phyloP scores from a whole-genome alignment of 129 eudicot genomes.

The Flaveria trinervia region DNA sequence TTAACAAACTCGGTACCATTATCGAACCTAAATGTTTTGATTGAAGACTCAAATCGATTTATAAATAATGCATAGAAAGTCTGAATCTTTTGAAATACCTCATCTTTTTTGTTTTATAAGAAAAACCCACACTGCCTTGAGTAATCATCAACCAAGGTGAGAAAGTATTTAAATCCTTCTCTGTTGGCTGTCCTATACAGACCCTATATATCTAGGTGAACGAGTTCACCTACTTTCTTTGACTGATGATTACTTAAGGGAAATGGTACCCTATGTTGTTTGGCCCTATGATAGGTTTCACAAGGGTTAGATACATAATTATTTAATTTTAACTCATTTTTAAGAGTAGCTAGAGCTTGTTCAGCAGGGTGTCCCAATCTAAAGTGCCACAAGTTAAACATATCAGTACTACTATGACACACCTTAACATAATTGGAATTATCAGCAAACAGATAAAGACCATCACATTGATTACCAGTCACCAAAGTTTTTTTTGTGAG shows the following conservation, averaged over 20 bases:
- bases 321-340: no score
- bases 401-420: no score
- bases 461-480: no score
- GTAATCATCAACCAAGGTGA: not conserved
- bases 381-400: no score
- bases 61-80: no score
- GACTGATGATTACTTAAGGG: not conserved
- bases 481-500: no score
- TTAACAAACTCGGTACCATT: not conserved
- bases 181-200: not conserved
- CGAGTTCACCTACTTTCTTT: not conserved
- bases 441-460: no score
- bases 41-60: not conserved
- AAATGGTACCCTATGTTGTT: not conserved
- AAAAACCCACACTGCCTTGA: not conserved
- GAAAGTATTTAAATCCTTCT: not conserved
- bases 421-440: no score
- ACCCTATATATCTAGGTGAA: not conserved
- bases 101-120: not conserved
- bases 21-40: not conserved
- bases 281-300: not conserved
- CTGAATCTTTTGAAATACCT: not conserved
- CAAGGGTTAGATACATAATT: not conserved
- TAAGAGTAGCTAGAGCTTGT: no score
- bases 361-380: no score